Base-by-base conservation (phyloP, 1,284 basidiomycete species). In the Leucoagaricus sp. region DNA sequence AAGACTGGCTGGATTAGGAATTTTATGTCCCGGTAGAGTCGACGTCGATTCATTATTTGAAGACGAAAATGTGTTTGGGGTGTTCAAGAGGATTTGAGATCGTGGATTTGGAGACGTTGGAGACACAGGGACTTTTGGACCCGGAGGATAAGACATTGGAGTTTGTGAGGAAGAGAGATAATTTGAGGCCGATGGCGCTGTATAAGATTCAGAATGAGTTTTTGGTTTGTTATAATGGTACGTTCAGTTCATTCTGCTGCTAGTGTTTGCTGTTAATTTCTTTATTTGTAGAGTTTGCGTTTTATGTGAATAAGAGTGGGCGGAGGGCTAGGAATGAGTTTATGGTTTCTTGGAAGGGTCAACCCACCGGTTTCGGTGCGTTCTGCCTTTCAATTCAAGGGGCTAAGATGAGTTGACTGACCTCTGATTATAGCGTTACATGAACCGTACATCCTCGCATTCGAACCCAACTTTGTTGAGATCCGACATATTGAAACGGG, bases 31-130 rank as follows among this genome's bases (percentile, higher is more conserved):
- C 97, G 0, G 94, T 97, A 15, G 96, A 98, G 73, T 96, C 94
- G 49, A 94, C 87, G 61, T 98, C 95, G 8, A 93, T 99, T 49
- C 95, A 98, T 75, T 98, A 98, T 77, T 82, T 99, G 65, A 98
- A 97, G 80, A 98, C 96, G 54, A 94, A 93, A 76, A 85, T 99
- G 58, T 99, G 97, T 69, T 93, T 99, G 12, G 97, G 96, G 1
- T 97, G 95, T 69, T 94, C 95, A 13, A 93, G 95, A 69, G 97
- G 97, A n/a, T 99, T 99, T 70, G 97, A 99, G 76, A 98, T 99
- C 64, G 95, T 99, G 62, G 97, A 99, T 72, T 82, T 98, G 49
- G 96, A 98, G 71, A 97, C 91, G 55, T 79, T 99, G 70, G 97
- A 99, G 72, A 98, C 96, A 48, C 96, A 99, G 75, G 94, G 94